Percentiles rank a stretch among this genome's conserved stretches.
These are phyloP conservation scores for Hypomontagnella monticulosa DNA, from an alignment of 495 filamentous ascomycete species.

Conservation along the genomic window DNA sequence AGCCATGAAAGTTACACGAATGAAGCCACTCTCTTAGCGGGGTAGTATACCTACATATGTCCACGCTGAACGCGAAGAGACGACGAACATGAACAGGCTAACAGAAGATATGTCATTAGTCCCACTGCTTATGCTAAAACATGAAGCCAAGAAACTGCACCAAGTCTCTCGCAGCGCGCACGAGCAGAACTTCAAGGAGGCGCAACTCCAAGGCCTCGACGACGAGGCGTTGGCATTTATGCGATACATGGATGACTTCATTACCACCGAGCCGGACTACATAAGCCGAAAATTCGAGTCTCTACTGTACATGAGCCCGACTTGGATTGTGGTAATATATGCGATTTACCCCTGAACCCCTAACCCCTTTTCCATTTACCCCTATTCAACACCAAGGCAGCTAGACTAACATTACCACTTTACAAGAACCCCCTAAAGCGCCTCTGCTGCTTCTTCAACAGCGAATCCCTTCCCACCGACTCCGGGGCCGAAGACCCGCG, in stretches of 20 bases:
- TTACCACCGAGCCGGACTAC: conserved; percentile 12
- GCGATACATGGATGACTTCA: conserved; percentile 30
- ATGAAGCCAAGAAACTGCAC: conserved; percentile 12
- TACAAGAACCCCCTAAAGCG: conserved; percentile 7
- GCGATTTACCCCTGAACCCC: background rate
- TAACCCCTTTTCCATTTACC: background rate
- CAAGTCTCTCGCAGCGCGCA: conserved; percentile 17
- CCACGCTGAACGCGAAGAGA: background rate
- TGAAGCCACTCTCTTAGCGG: background rate
- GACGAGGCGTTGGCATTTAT: conserved; percentile 24
- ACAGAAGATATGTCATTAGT: conserved; percentile 2
- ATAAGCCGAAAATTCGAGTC: conserved; percentile 19
- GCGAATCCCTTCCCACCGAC: background rate
- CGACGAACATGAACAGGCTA: background rate
- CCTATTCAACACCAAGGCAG: background rate
- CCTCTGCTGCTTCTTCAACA: conserved; percentile 11
- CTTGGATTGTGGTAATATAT: conserved; percentile 1
- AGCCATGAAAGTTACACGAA: background rate
- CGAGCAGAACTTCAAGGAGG: conserved; percentile 7
- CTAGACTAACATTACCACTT: background rate
- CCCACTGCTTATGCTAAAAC: background rate
- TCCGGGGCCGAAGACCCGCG: conserved; percentile 1
- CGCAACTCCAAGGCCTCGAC: background rate
- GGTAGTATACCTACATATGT: background rate
- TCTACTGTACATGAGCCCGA: background rate